Conservation (phyloP, 768 basidiomycete genomes). For the Rhodotorula graminis region DNA sequence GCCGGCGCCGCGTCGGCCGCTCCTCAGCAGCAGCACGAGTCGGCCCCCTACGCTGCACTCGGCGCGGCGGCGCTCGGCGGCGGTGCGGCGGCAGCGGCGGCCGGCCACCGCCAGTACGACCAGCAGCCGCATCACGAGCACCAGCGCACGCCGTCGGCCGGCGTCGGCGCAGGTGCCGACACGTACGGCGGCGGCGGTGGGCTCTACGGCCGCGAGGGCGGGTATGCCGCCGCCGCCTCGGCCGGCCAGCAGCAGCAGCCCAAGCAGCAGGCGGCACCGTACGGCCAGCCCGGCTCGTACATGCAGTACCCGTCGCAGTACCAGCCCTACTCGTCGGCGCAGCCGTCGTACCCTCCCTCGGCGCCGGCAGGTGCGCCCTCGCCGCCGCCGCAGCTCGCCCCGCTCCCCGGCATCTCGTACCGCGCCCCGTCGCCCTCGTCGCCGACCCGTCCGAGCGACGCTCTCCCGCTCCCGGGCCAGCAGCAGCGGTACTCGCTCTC, state of each 20-base stretch:
- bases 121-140: not conserved
- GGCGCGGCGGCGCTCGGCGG: not conserved
- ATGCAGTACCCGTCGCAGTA: not conserved
- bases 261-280: not conserved
- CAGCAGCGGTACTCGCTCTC: not conserved
- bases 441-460: not conserved
- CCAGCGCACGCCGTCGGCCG: not conserved
- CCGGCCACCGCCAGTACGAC: not conserved
- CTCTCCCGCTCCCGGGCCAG: not conserved
- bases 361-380: not conserved
- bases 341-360: not conserved
- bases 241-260: not conserved
- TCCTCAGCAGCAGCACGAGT: not conserved
- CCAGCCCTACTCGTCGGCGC: not conserved
- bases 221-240: constrained; percentile 6
- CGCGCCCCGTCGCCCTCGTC: not conserved
- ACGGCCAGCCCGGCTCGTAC: not conserved
- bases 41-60: not conserved
- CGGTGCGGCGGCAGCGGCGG: not conserved
- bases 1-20: constrained; percentile 11
- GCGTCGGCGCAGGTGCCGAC: not conserved
- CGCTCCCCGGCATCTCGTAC: not conserved
- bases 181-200: constrained; percentile 3
- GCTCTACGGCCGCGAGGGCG: constrained; percentile 14
- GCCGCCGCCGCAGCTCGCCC: not conserved